Conservation (phyloP, 257 asterid species). For the Jacaranda copaia region DNA sequence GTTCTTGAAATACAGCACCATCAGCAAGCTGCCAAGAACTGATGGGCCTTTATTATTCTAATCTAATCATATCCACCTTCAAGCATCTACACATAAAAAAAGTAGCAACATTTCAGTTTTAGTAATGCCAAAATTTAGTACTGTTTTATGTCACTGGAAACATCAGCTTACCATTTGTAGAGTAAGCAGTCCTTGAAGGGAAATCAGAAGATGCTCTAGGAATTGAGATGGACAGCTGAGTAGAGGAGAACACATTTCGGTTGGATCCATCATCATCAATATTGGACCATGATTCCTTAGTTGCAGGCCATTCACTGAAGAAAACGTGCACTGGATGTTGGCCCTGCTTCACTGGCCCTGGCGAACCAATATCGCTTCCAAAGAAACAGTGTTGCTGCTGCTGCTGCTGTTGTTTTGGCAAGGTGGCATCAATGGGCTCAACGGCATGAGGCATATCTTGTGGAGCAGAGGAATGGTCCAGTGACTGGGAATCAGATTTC, state of each 20-base stretch:
- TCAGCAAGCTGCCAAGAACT: slow-evolving; percentile 14
- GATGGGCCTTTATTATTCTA: slow-evolving; percentile 31
- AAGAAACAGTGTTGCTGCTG: slow-evolving; percentile 20
- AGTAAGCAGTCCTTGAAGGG: slow-evolving; percentile 58
- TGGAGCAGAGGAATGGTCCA: slow-evolving; percentile 53
- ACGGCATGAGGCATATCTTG: slow-evolving; percentile 31
- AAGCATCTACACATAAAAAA: slow-evolving; percentile 56
- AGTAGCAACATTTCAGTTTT: not conserved
- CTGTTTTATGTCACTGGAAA: not conserved
- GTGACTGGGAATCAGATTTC: slow-evolving; percentile 55
- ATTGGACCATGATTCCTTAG: slow-evolving; percentile 83
- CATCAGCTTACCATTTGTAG: slow-evolving; percentile 66
- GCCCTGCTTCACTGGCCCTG: slow-evolving; percentile 64
- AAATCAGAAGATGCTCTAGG: slow-evolving; percentile 69
- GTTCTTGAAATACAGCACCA: slow-evolving; percentile 25
- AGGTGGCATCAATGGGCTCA: not conserved
- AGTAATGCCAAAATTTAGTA: slow-evolving; percentile 6
- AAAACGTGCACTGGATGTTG: slow-evolving; percentile 77
- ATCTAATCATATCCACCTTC: slow-evolving; percentile 41
- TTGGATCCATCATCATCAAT: slow-evolving; percentile 67
- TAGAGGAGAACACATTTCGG: slow-evolving; percentile 65
- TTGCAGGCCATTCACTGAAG: slow-evolving; percentile 88
- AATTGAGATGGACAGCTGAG: slow-evolving; percentile 87
- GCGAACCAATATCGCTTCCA: slow-evolving; percentile 49
- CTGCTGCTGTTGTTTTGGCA: slow-evolving; percentile 32